Percentiles rank a stretch among this genome's conserved stretches.
These are phyloP conservation scores for Pichia paraexigua DNA, from an alignment of 805 yeast species.

Conservation along the genomic window DNA sequence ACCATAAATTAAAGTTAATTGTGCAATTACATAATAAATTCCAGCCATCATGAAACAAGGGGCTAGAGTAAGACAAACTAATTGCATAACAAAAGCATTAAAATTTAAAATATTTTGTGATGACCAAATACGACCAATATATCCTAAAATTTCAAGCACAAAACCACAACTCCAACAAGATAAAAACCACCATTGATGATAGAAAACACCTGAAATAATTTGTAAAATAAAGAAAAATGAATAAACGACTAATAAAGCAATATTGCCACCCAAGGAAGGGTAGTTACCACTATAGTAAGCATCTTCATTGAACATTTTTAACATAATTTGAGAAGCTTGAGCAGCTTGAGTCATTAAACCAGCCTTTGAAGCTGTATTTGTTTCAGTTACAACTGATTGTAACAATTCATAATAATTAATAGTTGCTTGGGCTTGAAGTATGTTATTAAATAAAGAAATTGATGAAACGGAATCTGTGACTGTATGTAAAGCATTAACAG, in stretches of 20 bases:
- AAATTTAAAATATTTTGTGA: constrained; percentile 28
- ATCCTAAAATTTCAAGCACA: constrained; percentile 60
- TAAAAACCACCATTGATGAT: constrained; percentile 60
- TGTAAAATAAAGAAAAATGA: constrained; percentile 39
- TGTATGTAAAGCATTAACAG: constrained; percentile 1
- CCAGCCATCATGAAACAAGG: constrained; percentile 87
- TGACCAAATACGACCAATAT: constrained; percentile 48
- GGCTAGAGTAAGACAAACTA: constrained; percentile 62
- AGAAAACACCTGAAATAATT: constrained; percentile 33
- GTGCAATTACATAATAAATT: constrained; percentile 63
- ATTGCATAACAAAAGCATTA: constrained; percentile 51
- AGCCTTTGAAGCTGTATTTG: constrained; percentile 10
- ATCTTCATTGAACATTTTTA: constrained; percentile 10
- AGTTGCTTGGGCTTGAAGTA: constrained; percentile 17
- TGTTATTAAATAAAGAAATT: constrained; percentile 6
- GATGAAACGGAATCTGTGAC: constrained; percentile 4
- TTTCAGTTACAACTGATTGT: constrained; percentile 20
- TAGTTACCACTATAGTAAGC: constrained; percentile 32
- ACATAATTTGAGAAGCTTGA: constrained; percentile 17
- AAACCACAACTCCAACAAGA: constrained; percentile 47
- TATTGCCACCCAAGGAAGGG: constrained; percentile 53
- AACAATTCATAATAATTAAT: constrained; percentile 18
- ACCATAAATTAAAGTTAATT: constrained; percentile 57
- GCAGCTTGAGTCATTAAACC: constrained; percentile 18
- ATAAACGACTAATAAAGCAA: constrained; percentile 48